A percentile compares a stretch with the other conserved stretches of the same genome.
These are phyloP conservation scores for Mimosa bimucronata DNA, from an alignment of 306 rosid genomes.

Conservation along the genomic window DNA sequence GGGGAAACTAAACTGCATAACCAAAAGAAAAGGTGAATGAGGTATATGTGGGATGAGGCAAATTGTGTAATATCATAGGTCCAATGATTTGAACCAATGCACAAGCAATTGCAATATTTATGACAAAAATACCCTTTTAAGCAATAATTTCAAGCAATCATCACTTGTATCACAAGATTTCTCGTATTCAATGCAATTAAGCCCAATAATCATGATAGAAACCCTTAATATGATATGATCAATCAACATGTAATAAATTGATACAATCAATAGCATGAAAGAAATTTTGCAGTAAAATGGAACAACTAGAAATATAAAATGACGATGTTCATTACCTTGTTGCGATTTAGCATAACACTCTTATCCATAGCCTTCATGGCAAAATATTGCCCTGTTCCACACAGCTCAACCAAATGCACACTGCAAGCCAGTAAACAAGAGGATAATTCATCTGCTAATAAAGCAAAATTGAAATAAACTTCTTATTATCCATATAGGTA, in stretches of 20 bases:
- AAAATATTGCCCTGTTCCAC: conserved; percentile 71
- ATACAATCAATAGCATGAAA: not conserved
- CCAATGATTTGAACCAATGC: no score
- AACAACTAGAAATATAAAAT: not conserved
- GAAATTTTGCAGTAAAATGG: not conserved
- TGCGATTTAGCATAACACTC: conserved; percentile 85
- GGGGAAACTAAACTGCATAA: not conserved
- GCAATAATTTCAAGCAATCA: no score
- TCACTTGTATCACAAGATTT: no score
- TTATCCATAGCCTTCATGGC: conserved; percentile 99
- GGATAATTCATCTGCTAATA: not conserved
- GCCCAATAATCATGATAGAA: no score
- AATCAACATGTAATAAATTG: no score
- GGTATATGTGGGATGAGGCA: not conserved
- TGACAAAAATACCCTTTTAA: no score
- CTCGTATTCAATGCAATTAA: no score
- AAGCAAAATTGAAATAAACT: not conserved
- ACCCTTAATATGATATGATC: no score
- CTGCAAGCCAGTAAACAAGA: conserved; percentile 47
- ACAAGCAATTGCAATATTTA: no score
- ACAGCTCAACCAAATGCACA: conserved; percentile 91
- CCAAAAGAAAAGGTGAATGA: conserved; percentile 9
- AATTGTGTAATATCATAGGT: no score
- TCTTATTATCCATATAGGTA: not conserved
- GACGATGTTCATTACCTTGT: conserved; percentile 64